Conservation (phyloP, 768 basidiomycete species). For the Leccinellum albellum region DNA sequence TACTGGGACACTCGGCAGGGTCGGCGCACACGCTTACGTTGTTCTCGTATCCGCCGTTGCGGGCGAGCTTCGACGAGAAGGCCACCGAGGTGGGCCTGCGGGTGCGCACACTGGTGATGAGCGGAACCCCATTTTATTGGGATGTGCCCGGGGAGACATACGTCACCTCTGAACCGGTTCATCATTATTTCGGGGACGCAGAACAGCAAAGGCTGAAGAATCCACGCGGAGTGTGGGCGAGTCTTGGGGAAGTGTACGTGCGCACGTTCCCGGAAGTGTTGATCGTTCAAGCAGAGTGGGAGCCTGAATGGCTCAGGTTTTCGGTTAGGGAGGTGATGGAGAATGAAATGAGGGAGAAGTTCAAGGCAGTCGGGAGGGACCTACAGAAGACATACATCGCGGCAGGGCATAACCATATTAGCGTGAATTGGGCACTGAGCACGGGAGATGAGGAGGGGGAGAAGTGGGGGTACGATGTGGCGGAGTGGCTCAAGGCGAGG, state of each 20-base stretch:
- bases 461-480: slow-evolving; percentile 54
- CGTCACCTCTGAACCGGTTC: slow-evolving; percentile 18
- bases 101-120: slow-evolving; percentile 44
- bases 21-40: slow-evolving; percentile 47
- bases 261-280: slow-evolving; percentile 44
- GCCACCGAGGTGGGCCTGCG: slow-evolving; percentile 16
- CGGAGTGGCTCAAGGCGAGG: slow-evolving; percentile 31
- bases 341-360: slow-evolving; percentile 35
- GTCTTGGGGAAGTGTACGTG: slow-evolving; percentile 34
- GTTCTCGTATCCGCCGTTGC: slow-evolving; percentile 31
- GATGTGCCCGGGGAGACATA: slow-evolving; percentile 25
- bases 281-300: slow-evolving; percentile 49
- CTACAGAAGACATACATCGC: slow-evolving; percentile 35
- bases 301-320: slow-evolving; percentile 44
- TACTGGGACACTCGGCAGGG: slow-evolving; percentile 65
- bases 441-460: slow-evolving; percentile 59
- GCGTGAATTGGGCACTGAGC: slow-evolving; percentile 44
- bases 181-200: slow-evolving; percentile 38
- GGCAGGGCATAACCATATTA: slow-evolving; percentile 62
- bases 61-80: slow-evolving; percentile 33
- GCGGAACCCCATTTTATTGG: slow-evolving; percentile 44
- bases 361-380: slow-evolving; percentile 23
- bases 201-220: slow-evolving; percentile 38
- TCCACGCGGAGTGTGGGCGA: slow-evolving; percentile 40
- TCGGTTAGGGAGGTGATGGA: slow-evolving; percentile 37